phyloP scores from a whole-genome alignment of 192 early-diverging fungal genomes.

The Entomortierella chlamydospora region DNA sequence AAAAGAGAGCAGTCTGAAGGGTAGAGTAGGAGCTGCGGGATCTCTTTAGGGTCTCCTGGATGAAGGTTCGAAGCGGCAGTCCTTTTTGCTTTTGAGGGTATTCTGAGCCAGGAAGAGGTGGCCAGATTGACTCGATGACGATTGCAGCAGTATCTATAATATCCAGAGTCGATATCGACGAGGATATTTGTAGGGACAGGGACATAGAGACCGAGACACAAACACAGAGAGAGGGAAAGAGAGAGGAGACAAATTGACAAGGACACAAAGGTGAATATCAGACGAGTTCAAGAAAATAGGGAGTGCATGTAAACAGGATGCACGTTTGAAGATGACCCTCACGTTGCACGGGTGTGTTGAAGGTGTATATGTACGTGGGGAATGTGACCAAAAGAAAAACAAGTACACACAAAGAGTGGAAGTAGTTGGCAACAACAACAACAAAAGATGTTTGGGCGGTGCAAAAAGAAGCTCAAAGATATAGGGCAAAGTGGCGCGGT shows the following conservation, averaged over 20 bases:
- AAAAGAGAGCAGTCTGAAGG: constrained; percentile 81
- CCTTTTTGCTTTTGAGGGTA: constrained; percentile 55
- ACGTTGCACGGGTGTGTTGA: neutral
- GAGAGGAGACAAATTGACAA: constrained; percentile 6
- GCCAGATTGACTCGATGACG: constrained; percentile 71
- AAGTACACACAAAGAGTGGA: neutral
- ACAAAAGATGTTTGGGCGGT: neutral
- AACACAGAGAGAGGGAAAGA: neutral
- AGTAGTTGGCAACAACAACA: neutral
- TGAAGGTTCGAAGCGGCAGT: constrained; percentile 72
- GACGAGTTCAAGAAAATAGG: neutral
- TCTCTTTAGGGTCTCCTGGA: constrained; percentile 80
- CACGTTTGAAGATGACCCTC: neutral
- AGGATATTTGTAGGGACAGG: neutral
- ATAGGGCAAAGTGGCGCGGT: constrained; percentile 12
- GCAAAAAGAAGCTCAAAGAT: neutral
- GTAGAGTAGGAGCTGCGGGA: constrained; percentile 84
- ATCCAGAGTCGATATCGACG: constrained; percentile 16
- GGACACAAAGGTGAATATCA: constrained; percentile 32
- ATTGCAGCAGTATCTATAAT: constrained; percentile 65
- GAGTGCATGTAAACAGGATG: neutral
- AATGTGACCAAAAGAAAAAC: neutral
- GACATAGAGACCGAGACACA: neutral
- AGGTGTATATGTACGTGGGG: too few relatives aligned
- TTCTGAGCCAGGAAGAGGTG: constrained; percentile 33